phyloP scores from a whole-genome alignment of 345 rosid genomes.

The Cardamine resedifolia region DNA sequence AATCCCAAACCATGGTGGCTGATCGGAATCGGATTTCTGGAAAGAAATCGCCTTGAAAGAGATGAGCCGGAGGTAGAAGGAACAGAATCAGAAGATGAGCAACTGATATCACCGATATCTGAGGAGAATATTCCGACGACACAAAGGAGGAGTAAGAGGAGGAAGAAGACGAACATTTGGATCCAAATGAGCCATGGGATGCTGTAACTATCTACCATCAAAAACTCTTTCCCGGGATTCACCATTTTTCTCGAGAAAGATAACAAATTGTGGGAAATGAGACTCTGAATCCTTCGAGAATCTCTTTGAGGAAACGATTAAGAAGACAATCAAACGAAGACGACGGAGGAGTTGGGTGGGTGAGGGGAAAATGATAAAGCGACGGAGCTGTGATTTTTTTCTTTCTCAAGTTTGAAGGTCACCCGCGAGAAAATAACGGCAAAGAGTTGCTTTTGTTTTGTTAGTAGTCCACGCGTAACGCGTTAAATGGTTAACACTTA shows the following conservation, averaged over 20 bases:
- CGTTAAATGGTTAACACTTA: not conserved
- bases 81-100: conserved; percentile 34
- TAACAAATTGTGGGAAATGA: not conserved
- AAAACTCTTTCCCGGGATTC: conserved; percentile 54
- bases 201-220: conserved; percentile 48
- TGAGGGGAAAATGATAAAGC: conserved; percentile 14
- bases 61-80: conserved; percentile 29
- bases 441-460: not conserved
- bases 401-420: not conserved
- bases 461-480: conserved; percentile 26
- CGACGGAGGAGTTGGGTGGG: conserved; percentile 18
- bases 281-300: conserved; percentile 6
- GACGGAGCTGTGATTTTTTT: conserved; percentile 27
- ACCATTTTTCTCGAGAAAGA: conserved; percentile 35
- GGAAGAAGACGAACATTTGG: conserved; percentile 64
- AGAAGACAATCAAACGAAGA: conserved; percentile 24
- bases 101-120: conserved; percentile 27
- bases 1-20: conserved; percentile 32
- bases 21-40: conserved; percentile 28
- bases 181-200: conserved; percentile 86
- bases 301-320: conserved; percentile 3
- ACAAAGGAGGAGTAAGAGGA: conserved; percentile 62
- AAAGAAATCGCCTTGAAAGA: conserved; percentile 19
- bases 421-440: conserved; percentile 33
- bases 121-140: conserved; percentile 42